Evolutionary conservation across 352 stramenopile species (phyloP), one percentile per base, ranked within the genome.

Genomic region (Globisporangium spiculum): DNA sequence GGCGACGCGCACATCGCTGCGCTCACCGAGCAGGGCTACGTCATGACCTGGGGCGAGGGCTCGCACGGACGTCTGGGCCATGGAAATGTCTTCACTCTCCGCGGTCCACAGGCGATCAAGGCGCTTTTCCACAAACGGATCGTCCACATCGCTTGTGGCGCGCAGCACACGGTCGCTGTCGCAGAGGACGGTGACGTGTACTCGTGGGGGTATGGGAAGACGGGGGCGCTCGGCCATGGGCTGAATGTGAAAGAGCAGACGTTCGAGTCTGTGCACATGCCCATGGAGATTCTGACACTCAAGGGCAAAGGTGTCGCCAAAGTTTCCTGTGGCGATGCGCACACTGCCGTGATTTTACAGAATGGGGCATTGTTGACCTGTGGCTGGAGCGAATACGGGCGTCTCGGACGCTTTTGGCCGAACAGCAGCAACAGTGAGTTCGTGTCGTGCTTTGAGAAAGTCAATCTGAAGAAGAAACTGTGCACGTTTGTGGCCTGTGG

Each of bases 1-100:
- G 86, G 88, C 0, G 78, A 84, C 59, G 69, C 76, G 22, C 86
- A 93, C 63, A 65, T 84, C 3, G 75, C 84, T 5, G 88, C 80
- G 30, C 69, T 86, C 53, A 92, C 83, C 2, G 86, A 96, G 68
- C 83, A 91, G 44, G 86, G 84, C 20, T 90, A 92, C 70, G 41
- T 92, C 38, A 69, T 93, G 38, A 81, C 80, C n/a, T 96, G 83
- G 84, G 88, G 88, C n/a, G 74, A 86, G n/a, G 76, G 75, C 9
- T 63, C 68, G 3, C 70, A 81, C 10, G 72, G 75, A 8, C 79
- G 83, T 9, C 68, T 80, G 9, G 78, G 77, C 10, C 69, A 72
- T 27, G 75, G 73, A 20, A 50, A 44, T 10, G 30, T 53, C 30
- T 24, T 3, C n/a, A 72, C 22, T 27, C 34, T 67, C 12, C 50